Conservation (phyloP, 345 rosid species). For the Microcos paniculata region DNA sequence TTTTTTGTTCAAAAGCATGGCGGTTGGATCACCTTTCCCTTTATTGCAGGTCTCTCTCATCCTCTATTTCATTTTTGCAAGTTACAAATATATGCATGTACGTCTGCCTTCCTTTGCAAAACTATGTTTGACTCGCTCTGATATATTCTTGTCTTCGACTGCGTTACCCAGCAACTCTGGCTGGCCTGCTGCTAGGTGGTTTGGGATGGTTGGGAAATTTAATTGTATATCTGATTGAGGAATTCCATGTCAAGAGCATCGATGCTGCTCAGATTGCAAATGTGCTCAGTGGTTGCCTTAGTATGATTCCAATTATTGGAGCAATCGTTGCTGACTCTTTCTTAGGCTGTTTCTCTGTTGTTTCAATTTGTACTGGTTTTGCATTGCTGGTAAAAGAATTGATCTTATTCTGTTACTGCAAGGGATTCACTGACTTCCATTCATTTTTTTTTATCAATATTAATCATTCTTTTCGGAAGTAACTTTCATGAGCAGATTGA, state of each 20-base stretch:
- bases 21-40: slow-evolving; percentile 21
- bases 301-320: slow-evolving; percentile 19
- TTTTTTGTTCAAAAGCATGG: background rate
- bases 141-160: background rate
- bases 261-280: slow-evolving; percentile 17
- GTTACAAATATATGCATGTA: background rate
- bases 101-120: background rate
- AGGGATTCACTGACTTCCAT: too few species aligned
- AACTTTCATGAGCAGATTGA: too few species aligned
- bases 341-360: slow-evolving; percentile 15
- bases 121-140: too few species aligned
- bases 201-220: slow-evolving; percentile 14
- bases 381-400: slow-evolving; percentile 19
- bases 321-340: slow-evolving; percentile 20
- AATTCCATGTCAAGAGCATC: slow-evolving; percentile 22
- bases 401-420: too few species aligned
- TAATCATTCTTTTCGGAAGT: too few species aligned
- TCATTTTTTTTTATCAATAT: too few species aligned
- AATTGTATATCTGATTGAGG: slow-evolving; percentile 31
- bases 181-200: background rate
- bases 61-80: background rate
- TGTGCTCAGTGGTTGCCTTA: background rate
- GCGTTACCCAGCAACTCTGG: background rate
- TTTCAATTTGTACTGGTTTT: background rate
- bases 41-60: slow-evolving; percentile 6